phyloP scores from a whole-genome alignment of 1,139 yeast species.

The Chernovozyma aurita region DNA sequence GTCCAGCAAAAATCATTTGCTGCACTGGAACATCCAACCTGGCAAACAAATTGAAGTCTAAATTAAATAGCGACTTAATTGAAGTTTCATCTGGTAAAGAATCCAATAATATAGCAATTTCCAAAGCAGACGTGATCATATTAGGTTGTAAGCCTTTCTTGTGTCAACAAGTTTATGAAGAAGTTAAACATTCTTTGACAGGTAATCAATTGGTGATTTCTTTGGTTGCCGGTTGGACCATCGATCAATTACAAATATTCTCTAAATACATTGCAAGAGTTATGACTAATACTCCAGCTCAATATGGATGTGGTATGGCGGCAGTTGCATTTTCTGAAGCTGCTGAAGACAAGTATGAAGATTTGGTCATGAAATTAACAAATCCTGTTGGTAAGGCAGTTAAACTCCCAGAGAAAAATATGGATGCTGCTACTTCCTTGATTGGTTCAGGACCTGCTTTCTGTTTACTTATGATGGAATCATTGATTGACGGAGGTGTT shows the following conservation, averaged over 20 bases:
- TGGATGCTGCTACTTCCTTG: conserved; percentile 94
- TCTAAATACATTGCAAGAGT: conserved; percentile 72
- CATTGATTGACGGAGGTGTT: conserved; percentile 91
- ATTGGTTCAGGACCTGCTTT: conserved; percentile 98
- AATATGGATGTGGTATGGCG: conserved; percentile 89
- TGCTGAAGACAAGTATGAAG: conserved; percentile 44
- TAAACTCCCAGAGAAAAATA: conserved; percentile 80
- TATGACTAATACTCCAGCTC: conserved; percentile 98
- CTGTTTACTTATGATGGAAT: conserved; percentile 82
- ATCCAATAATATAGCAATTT: conserved; percentile 53
- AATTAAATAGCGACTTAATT: conserved; percentile 39
- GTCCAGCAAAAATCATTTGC: conserved; percentile 69
- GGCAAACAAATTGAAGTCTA: conserved; percentile 39
- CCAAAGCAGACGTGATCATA: conserved; percentile 62
- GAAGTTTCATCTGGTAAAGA: conserved; percentile 50
- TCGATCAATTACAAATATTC: conserved; percentile 55
- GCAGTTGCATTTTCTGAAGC: conserved; percentile 66
- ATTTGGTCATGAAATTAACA: conserved; percentile 53
- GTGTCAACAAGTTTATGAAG: conserved; percentile 55
- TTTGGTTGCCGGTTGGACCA: conserved; percentile 88
- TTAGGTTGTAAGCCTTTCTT: conserved; percentile 86
- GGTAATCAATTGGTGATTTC: conserved; percentile 69
- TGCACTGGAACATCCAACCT: conserved; percentile 63
- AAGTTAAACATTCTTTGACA: conserved; percentile 38
- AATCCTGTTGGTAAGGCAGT: conserved; percentile 66